These are phyloP conservation scores for Pueraria montana DNA, from an alignment of 306 rosid species.

Conservation along the genomic window DNA sequence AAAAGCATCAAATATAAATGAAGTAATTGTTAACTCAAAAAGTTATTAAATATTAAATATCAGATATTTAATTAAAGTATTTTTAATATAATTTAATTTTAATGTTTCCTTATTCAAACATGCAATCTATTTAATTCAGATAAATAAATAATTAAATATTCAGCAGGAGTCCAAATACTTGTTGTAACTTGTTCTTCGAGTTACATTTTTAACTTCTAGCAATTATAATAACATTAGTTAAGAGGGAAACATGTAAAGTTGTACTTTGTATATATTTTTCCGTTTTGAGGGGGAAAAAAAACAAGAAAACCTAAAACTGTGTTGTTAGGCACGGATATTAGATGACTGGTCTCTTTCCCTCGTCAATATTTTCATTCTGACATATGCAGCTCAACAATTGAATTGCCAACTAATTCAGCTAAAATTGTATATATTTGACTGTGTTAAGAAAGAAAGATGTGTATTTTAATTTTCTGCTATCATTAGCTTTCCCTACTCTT, in stretches of 20 bases:
- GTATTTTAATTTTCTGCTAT: neutral
- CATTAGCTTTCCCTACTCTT: neutral
- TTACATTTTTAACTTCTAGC: neutral
- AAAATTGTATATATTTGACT: neutral
- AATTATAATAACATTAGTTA: neutral
- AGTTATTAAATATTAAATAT: neutral
- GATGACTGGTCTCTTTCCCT: slow-evolving; percentile 28
- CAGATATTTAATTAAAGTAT: neutral
- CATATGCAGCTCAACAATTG: neutral
- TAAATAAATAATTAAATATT: neutral
- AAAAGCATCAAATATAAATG: neutral
- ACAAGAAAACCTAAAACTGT: neutral
- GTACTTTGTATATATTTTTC: neutral
- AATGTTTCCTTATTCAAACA: neutral
- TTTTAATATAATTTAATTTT: neutral
- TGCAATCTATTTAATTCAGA: neutral
- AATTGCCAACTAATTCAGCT: slow-evolving; percentile 3
- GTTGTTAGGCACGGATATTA: neutral
- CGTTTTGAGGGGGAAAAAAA: neutral
- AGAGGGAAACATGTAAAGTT: neutral
- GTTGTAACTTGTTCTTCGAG: neutral
- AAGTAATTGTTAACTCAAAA: neutral
- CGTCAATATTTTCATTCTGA: neutral
- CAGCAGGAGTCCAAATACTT: neutral
- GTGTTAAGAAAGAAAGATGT: neutral